Evolutionary conservation across 2,329 filamentous ascomycete species (phyloP).

Genomic region (Aspergillus versicolor): DNA sequence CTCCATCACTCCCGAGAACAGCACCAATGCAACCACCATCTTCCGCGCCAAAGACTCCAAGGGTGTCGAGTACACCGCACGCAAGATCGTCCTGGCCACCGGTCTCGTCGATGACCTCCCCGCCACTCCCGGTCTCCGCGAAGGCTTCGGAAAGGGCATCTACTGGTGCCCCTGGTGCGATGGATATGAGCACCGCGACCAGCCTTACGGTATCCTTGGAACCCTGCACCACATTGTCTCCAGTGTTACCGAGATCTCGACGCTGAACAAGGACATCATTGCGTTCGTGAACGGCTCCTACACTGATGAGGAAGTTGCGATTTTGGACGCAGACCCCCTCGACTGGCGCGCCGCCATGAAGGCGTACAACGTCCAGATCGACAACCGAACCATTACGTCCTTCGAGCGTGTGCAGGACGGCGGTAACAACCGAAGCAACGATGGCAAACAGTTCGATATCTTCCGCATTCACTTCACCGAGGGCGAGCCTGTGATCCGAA

Average conservation of each 20-base stretch:
- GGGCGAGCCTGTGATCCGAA: conserved; percentile 47
- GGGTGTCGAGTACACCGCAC: conserved; percentile 44
- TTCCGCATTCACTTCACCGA: conserved; percentile 56
- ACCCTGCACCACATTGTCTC: conserved; percentile 46
- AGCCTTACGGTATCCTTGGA: conserved; percentile 56
- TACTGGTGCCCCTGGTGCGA: conserved; percentile 68
- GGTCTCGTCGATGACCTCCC: conserved; percentile 58
- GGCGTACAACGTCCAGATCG: conserved; percentile 51
- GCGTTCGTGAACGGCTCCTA: conserved; percentile 62
- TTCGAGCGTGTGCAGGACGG: conserved; percentile 49
- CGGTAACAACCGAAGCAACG: conserved; percentile 25
- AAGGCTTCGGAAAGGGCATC: conserved; percentile 60
- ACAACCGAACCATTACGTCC: conserved; percentile 55
- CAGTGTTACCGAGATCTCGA: conserved; percentile 53
- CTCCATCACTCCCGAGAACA: conserved; percentile 26
- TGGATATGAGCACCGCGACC: conserved; percentile 61
- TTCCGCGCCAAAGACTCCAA: conserved; percentile 47
- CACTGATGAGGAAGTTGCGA: conserved; percentile 32
- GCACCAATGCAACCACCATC: conserved; percentile 34
- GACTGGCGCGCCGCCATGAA: conserved; percentile 44
- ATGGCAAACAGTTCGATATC: conserved; percentile 49
- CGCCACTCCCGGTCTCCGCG: conserved; percentile 52
- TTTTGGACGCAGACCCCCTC: conserved; percentile 42
- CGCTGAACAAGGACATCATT: conserved; percentile 56
- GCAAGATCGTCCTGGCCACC: conserved; percentile 59